Base-by-base conservation (phyloP, 2,329 filamentous ascomycete species). In the Pestalotiopsis sp. region DNA sequence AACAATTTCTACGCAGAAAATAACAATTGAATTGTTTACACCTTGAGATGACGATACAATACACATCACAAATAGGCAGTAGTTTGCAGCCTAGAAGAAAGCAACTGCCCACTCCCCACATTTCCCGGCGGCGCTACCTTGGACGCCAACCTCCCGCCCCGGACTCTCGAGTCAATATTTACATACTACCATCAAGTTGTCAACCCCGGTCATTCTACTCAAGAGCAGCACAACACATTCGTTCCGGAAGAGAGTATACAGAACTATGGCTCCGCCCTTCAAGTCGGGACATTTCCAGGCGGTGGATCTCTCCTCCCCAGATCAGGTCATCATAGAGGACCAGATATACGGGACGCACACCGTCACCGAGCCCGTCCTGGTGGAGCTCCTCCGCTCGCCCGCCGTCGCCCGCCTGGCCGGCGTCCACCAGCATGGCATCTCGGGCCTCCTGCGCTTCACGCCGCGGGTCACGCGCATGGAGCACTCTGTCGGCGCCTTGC, bases 401-500 rank as follows among this genome's bases (percentile, higher is more conserved):
- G 76, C 74, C 14, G 66, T 81, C 13, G 70, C 70, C 9, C 78
- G 79, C 17, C 76, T 81, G 2, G 68, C 67, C 56, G 78, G 77
- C 6, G 74, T 81, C 66, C 75, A 73, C 68, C 79, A 81, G 68
- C 75, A 80, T 64, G 79, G 80, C 30, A 72, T 81, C 30, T 80
- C 78, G 6, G 74, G 75, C 14, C 72, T 80, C 35, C 71, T 81
- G 2, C 74, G 74, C 65, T 70, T 79, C 13, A 78, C 75, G 5
- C 79, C 76, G 5, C 66, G 65, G 14, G 74, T 81, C 22, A 81
- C 79, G 11, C 78, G 79, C 20, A 74, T 80, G 40, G 79, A 81
- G 68, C 80, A 81, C 70, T 80, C 78, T 7, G 76, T 81, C 59
- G 80, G 80, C 56, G 79, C 79, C 30, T 76, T 80, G 13, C 70